Evolutionary conservation across 176 grass and related monocot species (phyloP), one percentile per base, ranked within the genome.

Genomic region (Aegilops bicornis): DNA sequence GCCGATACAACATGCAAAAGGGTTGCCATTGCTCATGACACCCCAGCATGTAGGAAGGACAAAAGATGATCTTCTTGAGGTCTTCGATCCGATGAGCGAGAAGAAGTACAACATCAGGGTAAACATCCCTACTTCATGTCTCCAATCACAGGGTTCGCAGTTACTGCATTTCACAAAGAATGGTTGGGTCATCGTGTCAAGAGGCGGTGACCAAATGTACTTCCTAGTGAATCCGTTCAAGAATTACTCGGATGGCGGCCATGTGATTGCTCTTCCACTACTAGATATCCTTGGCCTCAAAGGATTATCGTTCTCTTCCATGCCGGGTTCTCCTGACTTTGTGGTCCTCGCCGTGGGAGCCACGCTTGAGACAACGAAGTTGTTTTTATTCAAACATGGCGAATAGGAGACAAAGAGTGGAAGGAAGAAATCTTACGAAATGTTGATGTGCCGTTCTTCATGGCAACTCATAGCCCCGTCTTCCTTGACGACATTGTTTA

Each of bases 151-250:
- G 19, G 73, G 73, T 9, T 19, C 25, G 8, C 45, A 76, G 8
- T 32, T 77, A 33, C 16, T 77, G 74, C 74, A 77, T 22, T 77
- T 77, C 8, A 27, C 74, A 77, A 54, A 77, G 27, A 77, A 77
- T 17, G 73, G 14, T 1, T 76, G 45, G 73, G 7, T 54, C 14
- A 50, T 52, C 73, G 0, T 76, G 24, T 76, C 73, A 5, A 76
- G 73, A 20, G 73, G 73, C 45, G 66, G 17, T 9, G 45, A 76
- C 7, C 73, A 20, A 0, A 50, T 50, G 43, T 76, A 52, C 25
- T 76, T 31, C 73, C 24, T 76, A 52, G 73, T 76, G 8, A 76
- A 76, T 30, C 43, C 45, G 4, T 52, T 76, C 43, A 76, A 76
- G 45, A 52, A 50, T 50, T 76, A 29, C 24, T 4, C 27, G 8